These are phyloP conservation scores for Nemania sp. DNA, from an alignment of 2,329 filamentous ascomycete genomes.

Conservation along the genomic window DNA sequence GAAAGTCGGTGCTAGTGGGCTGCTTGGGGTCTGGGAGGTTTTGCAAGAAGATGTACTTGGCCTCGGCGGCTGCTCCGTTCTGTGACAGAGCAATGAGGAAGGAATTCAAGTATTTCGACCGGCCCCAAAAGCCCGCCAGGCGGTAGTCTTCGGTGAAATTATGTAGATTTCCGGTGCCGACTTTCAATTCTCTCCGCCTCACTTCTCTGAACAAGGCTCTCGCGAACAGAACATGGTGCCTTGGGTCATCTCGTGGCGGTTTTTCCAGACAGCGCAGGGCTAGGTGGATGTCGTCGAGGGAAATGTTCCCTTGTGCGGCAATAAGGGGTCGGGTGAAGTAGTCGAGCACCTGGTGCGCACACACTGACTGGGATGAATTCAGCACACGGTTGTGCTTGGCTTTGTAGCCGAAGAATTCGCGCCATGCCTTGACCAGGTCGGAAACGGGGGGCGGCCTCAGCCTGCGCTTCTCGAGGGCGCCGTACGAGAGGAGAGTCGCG, in stretches of 20 bases:
- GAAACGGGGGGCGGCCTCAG: slow-evolving; percentile 64
- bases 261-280: slow-evolving; percentile 50
- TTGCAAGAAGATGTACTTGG: slow-evolving; percentile 32
- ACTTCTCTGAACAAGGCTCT: slow-evolving; percentile 47
- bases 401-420: slow-evolving; percentile 64
- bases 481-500: slow-evolving; percentile 69
- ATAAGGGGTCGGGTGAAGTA: slow-evolving; percentile 55
- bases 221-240: slow-evolving; percentile 53
- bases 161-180: slow-evolving; percentile 10
- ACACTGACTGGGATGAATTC: slow-evolving; percentile 68
- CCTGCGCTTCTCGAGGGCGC: slow-evolving; percentile 63
- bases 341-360: slow-evolving; percentile 61
- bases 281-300: slow-evolving; percentile 48
- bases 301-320: slow-evolving; percentile 27
- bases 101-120: slow-evolving; percentile 32
- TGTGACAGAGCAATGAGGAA: slow-evolving; percentile 35
- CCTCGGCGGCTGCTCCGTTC: slow-evolving; percentile 38
- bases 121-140: neutral
- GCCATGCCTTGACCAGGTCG: slow-evolving; percentile 69
- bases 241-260: slow-evolving; percentile 47
- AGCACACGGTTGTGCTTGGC: slow-evolving; percentile 51
- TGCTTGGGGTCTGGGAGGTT: slow-evolving; percentile 9
- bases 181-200: slow-evolving; percentile 30
- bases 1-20: slow-evolving; percentile 34
- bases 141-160: slow-evolving; percentile 17